Conservation (phyloP, 163 green algal genomes). For the Chlamydomonas reinhardtii region DNA sequence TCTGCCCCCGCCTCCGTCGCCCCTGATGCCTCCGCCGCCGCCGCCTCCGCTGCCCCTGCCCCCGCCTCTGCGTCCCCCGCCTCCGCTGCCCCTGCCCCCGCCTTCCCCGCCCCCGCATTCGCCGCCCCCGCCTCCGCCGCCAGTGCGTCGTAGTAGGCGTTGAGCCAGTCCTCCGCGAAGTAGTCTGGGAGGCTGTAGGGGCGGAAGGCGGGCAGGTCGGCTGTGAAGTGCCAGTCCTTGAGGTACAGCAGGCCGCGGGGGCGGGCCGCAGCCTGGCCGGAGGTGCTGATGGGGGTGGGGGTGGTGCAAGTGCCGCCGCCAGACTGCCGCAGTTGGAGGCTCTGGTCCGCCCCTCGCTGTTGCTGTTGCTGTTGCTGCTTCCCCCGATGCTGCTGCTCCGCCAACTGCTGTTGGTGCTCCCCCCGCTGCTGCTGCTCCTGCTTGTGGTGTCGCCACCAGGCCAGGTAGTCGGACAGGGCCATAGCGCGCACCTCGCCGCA, state of each 20-base stretch:
- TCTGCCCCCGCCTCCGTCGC: too few relatives aligned
- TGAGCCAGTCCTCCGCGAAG: slow-evolving; percentile 96
- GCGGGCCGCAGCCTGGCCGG: too few relatives aligned
- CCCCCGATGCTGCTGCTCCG: neutral
- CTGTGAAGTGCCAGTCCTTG: slow-evolving; percentile 95
- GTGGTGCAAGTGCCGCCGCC: too few relatives aligned
- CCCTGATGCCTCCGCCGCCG: too few relatives aligned
- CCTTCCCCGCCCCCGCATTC: neutral
- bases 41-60: too few relatives aligned
- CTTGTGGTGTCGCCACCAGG: slow-evolving; percentile 67
- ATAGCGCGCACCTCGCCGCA: slow-evolving; percentile 58
- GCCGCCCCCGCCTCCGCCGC: neutral
- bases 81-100: too few relatives aligned
- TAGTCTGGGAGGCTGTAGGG: slow-evolving; percentile 81
- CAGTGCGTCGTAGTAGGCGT: slow-evolving; percentile 83
- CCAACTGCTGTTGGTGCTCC: slow-evolving; percentile 1
- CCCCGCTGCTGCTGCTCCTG: slow-evolving; percentile 32
- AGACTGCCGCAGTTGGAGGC: too few relatives aligned
- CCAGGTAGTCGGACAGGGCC: slow-evolving; percentile 67
- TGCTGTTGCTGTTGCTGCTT: neutral
- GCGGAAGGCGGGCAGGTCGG: slow-evolving; percentile 71
- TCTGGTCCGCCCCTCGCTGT: too few relatives aligned
- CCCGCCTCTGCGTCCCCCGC: too few relatives aligned
- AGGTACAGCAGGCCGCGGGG: slow-evolving; percentile 85
- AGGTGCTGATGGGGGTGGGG: neutral